Conservation (phyloP, 108 stramenopile genomes). For the Skeletonema marinoi region DNA sequence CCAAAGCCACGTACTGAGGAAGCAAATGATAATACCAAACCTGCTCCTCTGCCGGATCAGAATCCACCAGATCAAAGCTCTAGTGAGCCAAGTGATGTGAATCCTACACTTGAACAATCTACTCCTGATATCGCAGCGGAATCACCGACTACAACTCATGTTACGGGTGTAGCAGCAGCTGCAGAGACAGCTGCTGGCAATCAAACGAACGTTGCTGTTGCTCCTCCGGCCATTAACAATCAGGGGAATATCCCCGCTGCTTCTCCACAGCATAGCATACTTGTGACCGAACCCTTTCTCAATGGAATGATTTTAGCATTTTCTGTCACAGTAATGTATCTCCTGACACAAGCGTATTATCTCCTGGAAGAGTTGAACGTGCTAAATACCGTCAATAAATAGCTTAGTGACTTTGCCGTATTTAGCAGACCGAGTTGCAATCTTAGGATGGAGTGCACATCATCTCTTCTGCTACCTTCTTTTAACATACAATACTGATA, state of each 20-base stretch:
- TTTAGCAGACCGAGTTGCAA: background rate
- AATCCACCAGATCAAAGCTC: background rate
- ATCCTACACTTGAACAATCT: background rate
- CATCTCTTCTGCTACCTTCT: background rate
- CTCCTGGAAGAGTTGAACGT: constrained; percentile 31
- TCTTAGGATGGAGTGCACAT: background rate
- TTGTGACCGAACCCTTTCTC: constrained; percentile 32
- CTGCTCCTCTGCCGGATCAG: background rate
- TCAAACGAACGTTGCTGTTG: background rate
- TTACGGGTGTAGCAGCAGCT: background rate
- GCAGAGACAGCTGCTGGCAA: background rate
- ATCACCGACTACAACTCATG: background rate
- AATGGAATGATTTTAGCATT: constrained; percentile 42
- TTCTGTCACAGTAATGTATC: constrained; percentile 20
- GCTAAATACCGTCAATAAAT: no score
- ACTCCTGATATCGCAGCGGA: background rate
- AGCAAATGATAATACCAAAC: background rate
- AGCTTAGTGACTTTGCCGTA: no score
- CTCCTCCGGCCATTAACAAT: background rate
- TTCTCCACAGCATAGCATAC: background rate
- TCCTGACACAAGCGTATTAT: constrained; percentile 25
- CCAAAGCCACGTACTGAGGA: no score
- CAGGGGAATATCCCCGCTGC: background rate
- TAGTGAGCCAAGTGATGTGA: background rate
- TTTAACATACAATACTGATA: background rate